These are phyloP conservation scores for Ustilago sp. DNA, from an alignment of 1,284 basidiomycete species.

Conservation along the genomic window DNA sequence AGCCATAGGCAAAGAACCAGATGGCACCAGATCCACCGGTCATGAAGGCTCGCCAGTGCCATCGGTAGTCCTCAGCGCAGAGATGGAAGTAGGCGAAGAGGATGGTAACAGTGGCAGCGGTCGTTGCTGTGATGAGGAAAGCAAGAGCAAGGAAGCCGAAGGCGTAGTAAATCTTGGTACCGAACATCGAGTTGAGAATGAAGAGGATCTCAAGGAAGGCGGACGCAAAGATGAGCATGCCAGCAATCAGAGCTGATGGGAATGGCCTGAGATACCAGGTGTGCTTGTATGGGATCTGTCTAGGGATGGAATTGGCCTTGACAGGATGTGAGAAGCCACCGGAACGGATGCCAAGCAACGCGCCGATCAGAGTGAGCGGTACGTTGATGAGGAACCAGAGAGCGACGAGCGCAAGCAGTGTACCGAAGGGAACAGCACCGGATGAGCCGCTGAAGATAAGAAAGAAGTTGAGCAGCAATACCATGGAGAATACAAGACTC, in stretches of 20 bases:
- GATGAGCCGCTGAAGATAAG: slow-evolving; percentile 86
- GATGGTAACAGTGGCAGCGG: slow-evolving; percentile 64
- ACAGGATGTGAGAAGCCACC: slow-evolving; percentile 89
- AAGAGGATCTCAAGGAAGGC: slow-evolving; percentile 97
- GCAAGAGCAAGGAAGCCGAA: slow-evolving; percentile 90
- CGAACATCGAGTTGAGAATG: slow-evolving; percentile 91
- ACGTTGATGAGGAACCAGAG: slow-evolving; percentile 97
- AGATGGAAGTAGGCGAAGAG: slow-evolving; percentile 79
- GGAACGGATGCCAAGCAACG: slow-evolving; percentile 82
- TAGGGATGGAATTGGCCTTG: slow-evolving; percentile 88
- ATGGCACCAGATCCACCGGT: slow-evolving; percentile 93
- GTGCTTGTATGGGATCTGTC: slow-evolving; percentile 70
- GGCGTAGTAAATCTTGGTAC: slow-evolving; percentile 77
- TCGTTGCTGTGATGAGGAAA: slow-evolving; percentile 81
- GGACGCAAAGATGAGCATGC: slow-evolving; percentile 93
- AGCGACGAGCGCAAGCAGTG: slow-evolving; percentile 86
- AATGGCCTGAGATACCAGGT: slow-evolving; percentile 71
- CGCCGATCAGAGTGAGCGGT: slow-evolving; percentile 75
- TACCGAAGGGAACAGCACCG: slow-evolving; percentile 94
- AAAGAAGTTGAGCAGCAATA: slow-evolving; percentile 66
- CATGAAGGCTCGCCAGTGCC: slow-evolving; percentile 96
- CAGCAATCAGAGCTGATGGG: slow-evolving; percentile 83
- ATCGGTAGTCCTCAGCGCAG: slow-evolving; percentile 95
- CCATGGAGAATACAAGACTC: slow-evolving; percentile 74
- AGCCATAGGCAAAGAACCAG: slow-evolving; percentile 85